These are phyloP conservation scores for Haplosporangium sp. DNA, from an alignment of 371 early-diverging fungal species.

Conservation along the genomic window DNA sequence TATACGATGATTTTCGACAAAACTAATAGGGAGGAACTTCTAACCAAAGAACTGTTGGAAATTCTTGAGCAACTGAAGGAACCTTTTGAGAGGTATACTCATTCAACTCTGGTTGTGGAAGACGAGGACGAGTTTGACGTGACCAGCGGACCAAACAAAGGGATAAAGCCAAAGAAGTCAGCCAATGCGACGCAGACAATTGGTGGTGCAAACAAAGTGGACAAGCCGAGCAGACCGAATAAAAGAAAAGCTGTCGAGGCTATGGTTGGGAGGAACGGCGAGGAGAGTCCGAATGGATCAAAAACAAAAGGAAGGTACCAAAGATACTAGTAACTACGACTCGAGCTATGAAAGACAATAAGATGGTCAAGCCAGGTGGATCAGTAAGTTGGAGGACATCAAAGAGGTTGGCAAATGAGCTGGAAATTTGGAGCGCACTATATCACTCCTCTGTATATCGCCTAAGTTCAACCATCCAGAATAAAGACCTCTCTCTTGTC, in stretches of 20 bases:
- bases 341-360: neutral
- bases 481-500: no score
- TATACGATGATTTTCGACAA: constrained; percentile 1
- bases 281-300: no score
- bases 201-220: neutral
- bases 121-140: neutral
- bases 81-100: neutral
- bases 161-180: no score
- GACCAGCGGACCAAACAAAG: neutral
- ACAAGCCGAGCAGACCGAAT: neutral
- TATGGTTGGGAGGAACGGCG: neutral
- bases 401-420: no score
- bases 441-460: no score
- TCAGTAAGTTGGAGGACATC: no score
- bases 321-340: neutral
- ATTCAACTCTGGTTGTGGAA: neutral
- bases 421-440: no score
- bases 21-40: neutral
- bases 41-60: neutral
- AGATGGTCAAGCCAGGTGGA: no score
- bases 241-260: no score
- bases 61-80: neutral
- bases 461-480: no score
- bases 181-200: no score
- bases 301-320: neutral